Conservation (phyloP, 129 eudicot species). For the Artemisia annua region DNA sequence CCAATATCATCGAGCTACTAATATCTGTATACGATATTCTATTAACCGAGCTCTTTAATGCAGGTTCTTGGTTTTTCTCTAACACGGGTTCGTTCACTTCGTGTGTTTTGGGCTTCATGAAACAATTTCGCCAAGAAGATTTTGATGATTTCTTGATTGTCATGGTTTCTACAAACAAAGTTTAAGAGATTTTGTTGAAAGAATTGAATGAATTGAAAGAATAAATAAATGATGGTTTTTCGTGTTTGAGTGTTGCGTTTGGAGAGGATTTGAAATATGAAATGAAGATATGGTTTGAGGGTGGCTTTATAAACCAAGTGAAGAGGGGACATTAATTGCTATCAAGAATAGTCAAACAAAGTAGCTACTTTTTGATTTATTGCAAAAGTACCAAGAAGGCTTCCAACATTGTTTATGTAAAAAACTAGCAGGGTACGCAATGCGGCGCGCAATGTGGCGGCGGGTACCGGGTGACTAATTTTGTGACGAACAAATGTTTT, state of each 20-base stretch:
- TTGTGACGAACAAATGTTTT: no score
- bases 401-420: not conserved
- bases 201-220: not conserved
- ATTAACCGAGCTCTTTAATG: slow-evolving; percentile 31
- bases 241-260: slow-evolving; percentile 19
- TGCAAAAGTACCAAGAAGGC: not conserved
- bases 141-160: slow-evolving; percentile 50
- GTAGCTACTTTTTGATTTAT: not conserved
- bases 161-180: slow-evolving; percentile 26
- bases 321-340: slow-evolving; percentile 1
- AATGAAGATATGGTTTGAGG: slow-evolving; percentile 27
- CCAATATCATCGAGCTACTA: slow-evolving; percentile 48
- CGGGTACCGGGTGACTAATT: no score
- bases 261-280: slow-evolving; percentile 19
- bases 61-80: slow-evolving; percentile 23
- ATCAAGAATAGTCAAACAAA: slow-evolving; percentile 32
- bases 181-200: not conserved
- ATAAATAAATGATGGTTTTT: slow-evolving; percentile 20
- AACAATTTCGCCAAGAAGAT: slow-evolving; percentile 46
- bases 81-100: not conserved
- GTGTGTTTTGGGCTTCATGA: slow-evolving; percentile 22
- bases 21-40: slow-evolving; percentile 52
- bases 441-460: no score
- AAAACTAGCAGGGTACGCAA: no score
- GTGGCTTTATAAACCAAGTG: slow-evolving; percentile 28